Evolutionary conservation across 164 flowering plant species (phyloP).

Genomic region (Taxillus chinensis): DNA sequence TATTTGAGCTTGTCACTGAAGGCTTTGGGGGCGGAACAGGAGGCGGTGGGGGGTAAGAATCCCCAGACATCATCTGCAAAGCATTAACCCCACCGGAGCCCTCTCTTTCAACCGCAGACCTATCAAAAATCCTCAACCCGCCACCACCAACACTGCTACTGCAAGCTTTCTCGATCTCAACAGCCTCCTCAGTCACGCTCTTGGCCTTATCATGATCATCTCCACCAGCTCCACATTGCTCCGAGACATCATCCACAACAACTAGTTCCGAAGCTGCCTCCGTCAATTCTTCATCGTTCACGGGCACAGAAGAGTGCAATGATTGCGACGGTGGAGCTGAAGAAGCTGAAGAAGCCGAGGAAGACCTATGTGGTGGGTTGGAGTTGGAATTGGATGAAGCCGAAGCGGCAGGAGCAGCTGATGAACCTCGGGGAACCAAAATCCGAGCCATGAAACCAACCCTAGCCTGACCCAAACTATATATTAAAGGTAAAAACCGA

Average conservation of each 20-base stretch:
- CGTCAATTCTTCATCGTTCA: constrained; percentile 47
- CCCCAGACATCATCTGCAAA: constrained; percentile 21
- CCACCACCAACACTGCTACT: constrained; percentile 23
- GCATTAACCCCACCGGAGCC: constrained; percentile 23
- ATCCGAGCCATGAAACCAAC: constrained; percentile 65
- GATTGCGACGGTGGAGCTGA: constrained; percentile 19
- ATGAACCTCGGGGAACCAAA: constrained; percentile 75
- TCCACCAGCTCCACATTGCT: constrained; percentile 22
- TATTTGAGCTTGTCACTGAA: constrained; percentile 24
- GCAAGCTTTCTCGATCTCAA: constrained; percentile 24
- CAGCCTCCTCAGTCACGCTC: constrained; percentile 18
- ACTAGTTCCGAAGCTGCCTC: constrained; percentile 39
- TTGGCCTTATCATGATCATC: constrained; percentile 17
- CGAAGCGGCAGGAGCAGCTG: constrained; percentile 28
- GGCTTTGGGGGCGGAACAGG: constrained; percentile 82
- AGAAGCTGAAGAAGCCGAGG: constrained; percentile 37
- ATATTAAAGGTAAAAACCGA: constrained; percentile 22
- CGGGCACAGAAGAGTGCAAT: constrained; percentile 23
- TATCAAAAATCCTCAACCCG: constrained; percentile 35
- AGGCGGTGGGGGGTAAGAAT: constrained; percentile 80
- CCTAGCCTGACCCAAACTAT: constrained; percentile 4
- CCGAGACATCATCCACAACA: constrained; percentile 29
- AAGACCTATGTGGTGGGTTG: constrained; percentile 19
- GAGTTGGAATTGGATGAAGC: constrained; percentile 60
- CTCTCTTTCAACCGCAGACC: constrained; percentile 25